Percentiles rank a stretch among this genome's conserved stretches.
Conservation (phyloP, 2,329 filamentous ascomycete species). For the Leptographium lundbergii region DNA sequence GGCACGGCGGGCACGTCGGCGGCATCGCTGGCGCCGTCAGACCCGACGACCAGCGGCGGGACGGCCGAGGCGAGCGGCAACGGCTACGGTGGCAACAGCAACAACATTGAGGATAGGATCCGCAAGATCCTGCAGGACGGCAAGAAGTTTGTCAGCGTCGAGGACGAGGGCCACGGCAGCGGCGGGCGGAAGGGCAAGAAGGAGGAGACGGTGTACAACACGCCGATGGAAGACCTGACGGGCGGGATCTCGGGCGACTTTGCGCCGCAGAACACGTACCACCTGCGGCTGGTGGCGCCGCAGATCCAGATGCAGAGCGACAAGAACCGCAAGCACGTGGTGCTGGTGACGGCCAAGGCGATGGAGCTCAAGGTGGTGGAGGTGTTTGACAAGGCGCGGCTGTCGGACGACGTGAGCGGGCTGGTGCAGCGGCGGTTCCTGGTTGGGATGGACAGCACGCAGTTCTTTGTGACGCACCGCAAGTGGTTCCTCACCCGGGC, state of each 20-base stretch:
- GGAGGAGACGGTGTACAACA: constrained; percentile 17
- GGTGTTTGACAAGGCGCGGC: constrained; percentile 91
- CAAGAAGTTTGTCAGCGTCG: constrained; percentile 67
- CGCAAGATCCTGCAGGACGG: constrained; percentile 75
- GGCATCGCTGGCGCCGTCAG: not conserved
- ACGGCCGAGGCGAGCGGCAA: not conserved
- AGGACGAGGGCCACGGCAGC: constrained; percentile 21
- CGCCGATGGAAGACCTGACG: constrained; percentile 48
- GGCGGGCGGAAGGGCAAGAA: not conserved
- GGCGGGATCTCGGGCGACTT: constrained; percentile 80
- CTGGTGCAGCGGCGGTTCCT: constrained; percentile 90
- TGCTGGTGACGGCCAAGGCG: constrained; percentile 89
- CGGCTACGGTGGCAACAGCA: constrained; percentile 29
- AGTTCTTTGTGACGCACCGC: constrained; percentile 94
- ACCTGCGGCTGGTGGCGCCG: constrained; percentile 86
- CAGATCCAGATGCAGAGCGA: constrained; percentile 98
- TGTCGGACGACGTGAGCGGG: constrained; percentile 86
- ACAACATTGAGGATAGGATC: constrained; percentile 67
- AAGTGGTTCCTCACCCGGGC: constrained; percentile 78
- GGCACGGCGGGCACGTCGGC: not conserved
- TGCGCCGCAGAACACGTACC: constrained; percentile 82
- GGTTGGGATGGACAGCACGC: constrained; percentile 91
- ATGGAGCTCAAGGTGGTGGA: constrained; percentile 98
- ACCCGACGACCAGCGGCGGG: not conserved
- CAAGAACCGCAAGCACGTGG: constrained; percentile 93